Evolutionary conservation across 345 rosid genomes (phyloP).

Genomic region (Eucalyptus regnans): DNA sequence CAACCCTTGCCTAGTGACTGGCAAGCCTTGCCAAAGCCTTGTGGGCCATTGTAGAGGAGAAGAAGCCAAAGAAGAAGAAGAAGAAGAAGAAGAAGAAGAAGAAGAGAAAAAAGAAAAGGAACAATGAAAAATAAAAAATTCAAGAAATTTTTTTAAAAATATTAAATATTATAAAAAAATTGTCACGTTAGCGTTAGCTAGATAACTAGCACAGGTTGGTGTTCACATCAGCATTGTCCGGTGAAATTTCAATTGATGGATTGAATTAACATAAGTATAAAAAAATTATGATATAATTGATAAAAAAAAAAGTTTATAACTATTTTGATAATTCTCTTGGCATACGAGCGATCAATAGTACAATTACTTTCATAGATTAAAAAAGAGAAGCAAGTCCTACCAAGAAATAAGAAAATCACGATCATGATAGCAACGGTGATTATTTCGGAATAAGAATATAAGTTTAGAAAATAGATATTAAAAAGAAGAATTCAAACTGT

Average conservation of each 20-base stretch:
- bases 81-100: too few species aligned
- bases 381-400: not conserved
- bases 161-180: too few species aligned
- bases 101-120: too few species aligned
- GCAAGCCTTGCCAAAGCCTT: too few species aligned
- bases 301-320: too few species aligned
- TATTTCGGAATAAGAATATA: not conserved
- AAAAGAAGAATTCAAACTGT: not conserved
- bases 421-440: not conserved
- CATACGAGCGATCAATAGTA: too few species aligned
- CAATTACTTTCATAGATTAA: too few species aligned
- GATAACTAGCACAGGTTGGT: accelerated
- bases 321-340: accelerated
- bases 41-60: too few species aligned
- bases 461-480: not conserved
- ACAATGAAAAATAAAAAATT: too few species aligned
- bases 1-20: accelerated
- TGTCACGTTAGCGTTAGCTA: accelerated
- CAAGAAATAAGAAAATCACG: not conserved
- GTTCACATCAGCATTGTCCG: accelerated
- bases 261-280: accelerated
- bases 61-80: too few species aligned
- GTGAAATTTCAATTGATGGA: accelerated
- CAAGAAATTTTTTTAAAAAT: too few species aligned
- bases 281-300: accelerated